Percentiles rank a stretch among this genome's conserved stretches.
These are phyloP conservation scores for Colletotrichum tropicale DNA, from an alignment of 2,329 filamentous ascomycete species.

Conservation along the genomic window DNA sequence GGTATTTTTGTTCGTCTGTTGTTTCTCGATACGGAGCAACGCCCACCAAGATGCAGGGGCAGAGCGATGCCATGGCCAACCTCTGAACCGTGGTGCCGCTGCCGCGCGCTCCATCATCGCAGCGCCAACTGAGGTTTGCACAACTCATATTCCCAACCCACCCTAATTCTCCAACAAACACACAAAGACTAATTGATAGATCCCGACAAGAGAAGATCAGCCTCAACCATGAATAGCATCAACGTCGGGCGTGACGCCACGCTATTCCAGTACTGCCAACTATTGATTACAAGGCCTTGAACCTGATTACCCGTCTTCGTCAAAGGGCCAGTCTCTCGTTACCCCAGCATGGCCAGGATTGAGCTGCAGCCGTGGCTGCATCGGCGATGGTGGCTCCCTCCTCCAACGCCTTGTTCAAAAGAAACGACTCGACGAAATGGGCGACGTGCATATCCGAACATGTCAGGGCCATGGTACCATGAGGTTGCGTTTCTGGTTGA, in stretches of 20 bases:
- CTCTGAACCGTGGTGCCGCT: neutral
- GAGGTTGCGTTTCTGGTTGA: neutral
- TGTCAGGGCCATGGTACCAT: conserved; percentile 9
- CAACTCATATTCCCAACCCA: neutral
- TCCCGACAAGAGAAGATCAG: neutral
- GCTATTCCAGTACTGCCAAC: neutral
- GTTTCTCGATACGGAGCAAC: neutral
- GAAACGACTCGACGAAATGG: neutral
- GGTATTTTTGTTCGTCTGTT: neutral
- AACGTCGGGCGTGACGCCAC: conserved; percentile 12
- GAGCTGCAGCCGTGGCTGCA: neutral
- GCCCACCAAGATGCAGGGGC: neutral
- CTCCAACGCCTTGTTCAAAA: neutral
- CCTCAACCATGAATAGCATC: neutral
- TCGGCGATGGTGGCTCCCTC: neutral
- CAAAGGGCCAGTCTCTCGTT: neutral
- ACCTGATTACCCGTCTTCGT: neutral
- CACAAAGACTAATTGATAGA: neutral
- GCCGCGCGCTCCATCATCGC: neutral
- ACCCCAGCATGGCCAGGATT: neutral
- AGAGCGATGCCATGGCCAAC: neutral
- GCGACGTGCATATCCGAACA: conserved; percentile 11
- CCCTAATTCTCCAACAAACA: neutral
- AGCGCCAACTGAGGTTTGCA: neutral
- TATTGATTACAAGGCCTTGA: neutral